These are phyloP conservation scores for Leishmania tarentolae DNA, from an alignment of 208 protist species.

Conservation along the genomic window DNA sequence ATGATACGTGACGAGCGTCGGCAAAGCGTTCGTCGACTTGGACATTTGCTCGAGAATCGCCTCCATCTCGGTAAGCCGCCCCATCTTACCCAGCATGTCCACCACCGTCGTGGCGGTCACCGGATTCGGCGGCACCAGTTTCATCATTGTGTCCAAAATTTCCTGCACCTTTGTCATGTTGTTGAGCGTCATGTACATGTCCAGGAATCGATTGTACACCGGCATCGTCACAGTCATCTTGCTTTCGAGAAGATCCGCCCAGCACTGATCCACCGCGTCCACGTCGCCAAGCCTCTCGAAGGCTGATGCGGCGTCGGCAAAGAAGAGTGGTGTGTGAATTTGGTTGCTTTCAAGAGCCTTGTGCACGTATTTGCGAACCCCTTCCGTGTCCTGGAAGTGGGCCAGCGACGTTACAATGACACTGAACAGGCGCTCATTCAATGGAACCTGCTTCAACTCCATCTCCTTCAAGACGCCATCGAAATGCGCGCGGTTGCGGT, in stretches of 20 bases:
- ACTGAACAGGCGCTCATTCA: slow-evolving; percentile 82
- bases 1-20: slow-evolving; percentile 91
- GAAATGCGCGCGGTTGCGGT: slow-evolving; percentile 57
- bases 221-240: slow-evolving; percentile 84
- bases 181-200: slow-evolving; percentile 83
- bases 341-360: slow-evolving; percentile 46
- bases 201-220: slow-evolving; percentile 91
- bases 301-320: slow-evolving; percentile 74
- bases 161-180: slow-evolving; percentile 88
- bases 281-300: slow-evolving; percentile 66
- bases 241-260: slow-evolving; percentile 72
- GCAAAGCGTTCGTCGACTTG: slow-evolving; percentile 75
- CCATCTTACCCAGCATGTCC: slow-evolving; percentile 94
- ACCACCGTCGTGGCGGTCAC: slow-evolving; percentile 91
- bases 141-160: slow-evolving; percentile 92
- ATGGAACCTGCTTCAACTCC: slow-evolving; percentile 33
- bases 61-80: slow-evolving; percentile 87
- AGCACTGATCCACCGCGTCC: slow-evolving; percentile 70
- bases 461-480: slow-evolving; percentile 57
- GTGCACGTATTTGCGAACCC: slow-evolving; percentile 67
- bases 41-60: slow-evolving; percentile 87
- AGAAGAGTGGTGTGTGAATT: slow-evolving; percentile 74
- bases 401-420: slow-evolving; percentile 71
- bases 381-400: slow-evolving; percentile 68
- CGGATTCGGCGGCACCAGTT: slow-evolving; percentile 86